phyloP scores from a whole-genome alignment of 1,284 basidiomycete species.

The Cutaneotrichosporon dermatis region DNA sequence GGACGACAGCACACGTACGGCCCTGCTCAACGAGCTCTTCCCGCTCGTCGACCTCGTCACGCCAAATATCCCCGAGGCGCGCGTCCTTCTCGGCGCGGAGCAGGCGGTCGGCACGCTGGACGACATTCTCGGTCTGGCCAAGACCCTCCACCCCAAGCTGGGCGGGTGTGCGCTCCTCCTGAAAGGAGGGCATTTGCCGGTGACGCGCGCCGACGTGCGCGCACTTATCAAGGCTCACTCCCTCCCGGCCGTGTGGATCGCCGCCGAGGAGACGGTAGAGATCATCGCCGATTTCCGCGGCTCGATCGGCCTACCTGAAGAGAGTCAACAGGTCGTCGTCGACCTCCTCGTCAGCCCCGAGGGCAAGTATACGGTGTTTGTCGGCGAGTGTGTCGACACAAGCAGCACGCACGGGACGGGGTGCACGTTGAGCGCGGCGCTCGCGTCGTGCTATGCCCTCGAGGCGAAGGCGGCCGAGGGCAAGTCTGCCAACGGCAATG shows the following conservation, averaged over 20 bases:
- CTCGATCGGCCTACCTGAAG: conserved; percentile 1
- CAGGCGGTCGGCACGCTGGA: conserved; percentile 48
- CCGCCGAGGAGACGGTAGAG: conserved; percentile 18
- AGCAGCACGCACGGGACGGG: conserved; percentile 87
- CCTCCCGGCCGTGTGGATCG: conserved; percentile 14
- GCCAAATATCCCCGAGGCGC: conserved; percentile 80
- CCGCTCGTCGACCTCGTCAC: conserved; percentile 73
- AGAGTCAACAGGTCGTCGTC: conserved; percentile 58
- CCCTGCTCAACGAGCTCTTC: conserved; percentile 59
- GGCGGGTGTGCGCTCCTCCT: conserved; percentile 62
- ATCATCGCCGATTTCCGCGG: conserved; percentile 23
- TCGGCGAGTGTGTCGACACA: conserved; percentile 63
- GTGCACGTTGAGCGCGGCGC: conserved; percentile 81
- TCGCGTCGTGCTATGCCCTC: conserved; percentile 56
- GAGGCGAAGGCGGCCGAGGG: neutral
- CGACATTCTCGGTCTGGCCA: conserved; percentile 64
- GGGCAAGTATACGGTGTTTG: conserved; percentile 55
- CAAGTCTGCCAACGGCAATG: neutral
- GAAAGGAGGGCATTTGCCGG: conserved; percentile 78
- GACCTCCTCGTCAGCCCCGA: conserved; percentile 62
- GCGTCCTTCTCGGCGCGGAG: conserved; percentile 50
- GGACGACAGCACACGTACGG: conserved; percentile 52
- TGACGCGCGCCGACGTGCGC: conserved; percentile 53
- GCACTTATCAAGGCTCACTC: neutral
- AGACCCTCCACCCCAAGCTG: conserved; percentile 55